Base-by-base conservation (phyloP, 768 basidiomycete genomes). In the Chalciporus pseudorubinellus region DNA sequence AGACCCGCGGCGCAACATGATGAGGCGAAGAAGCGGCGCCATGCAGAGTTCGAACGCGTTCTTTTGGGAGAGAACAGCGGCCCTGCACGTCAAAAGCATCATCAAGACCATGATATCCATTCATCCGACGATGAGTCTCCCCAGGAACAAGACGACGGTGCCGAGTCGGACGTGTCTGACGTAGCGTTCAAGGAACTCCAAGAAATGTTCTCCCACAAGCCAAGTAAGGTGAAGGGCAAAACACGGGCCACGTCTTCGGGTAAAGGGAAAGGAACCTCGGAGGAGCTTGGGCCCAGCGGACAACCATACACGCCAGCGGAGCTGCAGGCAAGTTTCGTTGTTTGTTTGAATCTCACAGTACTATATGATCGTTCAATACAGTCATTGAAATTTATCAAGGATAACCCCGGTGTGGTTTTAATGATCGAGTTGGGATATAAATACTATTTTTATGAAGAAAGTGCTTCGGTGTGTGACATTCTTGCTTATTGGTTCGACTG, bases 391-490 rank as follows among this genome's bases (percentile, higher is more conserved):
- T 70, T 92, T 12, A 89, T 90, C 68, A 71, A 73, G 48, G 79
- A 84, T 18, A 75, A 90, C 65, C 76, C 78, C 1, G 87, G 78
- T 11, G 82, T 81, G 4, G 56, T 94, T 31, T 73, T 94, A 12
- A 83, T 93, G 78, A 73, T 94, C 20, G 86, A 92, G 65, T 83
- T 87, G 24, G 92, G 92, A 5, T 94, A 94, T 67, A 93, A 87
- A 66, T 87, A 83, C 65, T 80, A 75, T 47, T 93, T 95, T 66
- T 93, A 84, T 59, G 86, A 83, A 44, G 85, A 92, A 19, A 92
- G 94, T 61, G 92, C 92, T 1, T 82, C 83, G 74, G 29, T 31
- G 89, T 84, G 45, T 34, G 65, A 52, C 29, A 24, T 34, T 44
- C 38, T 20, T 40, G 21, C n/a, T 36, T 19, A 21, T 36, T 19